Percentiles rank a stretch among this genome's conserved stretches.
These are phyloP conservation scores for Bacterosira constricta DNA, from an alignment of 108 stramenopile species.

Conservation along the genomic window DNA sequence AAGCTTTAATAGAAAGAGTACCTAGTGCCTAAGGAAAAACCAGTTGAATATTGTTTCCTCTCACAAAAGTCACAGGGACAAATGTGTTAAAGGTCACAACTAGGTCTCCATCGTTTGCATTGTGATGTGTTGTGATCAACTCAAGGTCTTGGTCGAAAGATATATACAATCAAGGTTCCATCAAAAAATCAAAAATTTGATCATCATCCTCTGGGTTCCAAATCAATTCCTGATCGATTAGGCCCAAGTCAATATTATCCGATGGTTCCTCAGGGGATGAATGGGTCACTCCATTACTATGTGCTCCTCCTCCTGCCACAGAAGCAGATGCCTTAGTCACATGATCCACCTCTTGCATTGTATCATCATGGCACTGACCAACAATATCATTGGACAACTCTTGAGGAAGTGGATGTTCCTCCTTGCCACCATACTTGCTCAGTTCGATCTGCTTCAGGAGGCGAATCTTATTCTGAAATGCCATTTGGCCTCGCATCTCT, in stretches of 20 bases:
- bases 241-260: slow-evolving; percentile 31
- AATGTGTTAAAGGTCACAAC: no score
- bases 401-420: no score
- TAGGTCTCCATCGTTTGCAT: no score
- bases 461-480: slow-evolving; percentile 84
- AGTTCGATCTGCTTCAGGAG: slow-evolving; percentile 81
- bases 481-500: slow-evolving; percentile 84
- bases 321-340: neutral
- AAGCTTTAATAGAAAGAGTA: no score
- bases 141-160: neutral
- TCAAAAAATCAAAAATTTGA: slow-evolving; percentile 86
- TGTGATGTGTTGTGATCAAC: neutral
- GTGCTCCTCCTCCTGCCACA: neutral
- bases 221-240: slow-evolving; percentile 46
- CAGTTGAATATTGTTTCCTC: no score
- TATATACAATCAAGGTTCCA: slow-evolving; percentile 46
- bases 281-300: slow-evolving; percentile 15
- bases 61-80: no score
- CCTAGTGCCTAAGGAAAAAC: no score
- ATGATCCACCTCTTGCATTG: neutral
- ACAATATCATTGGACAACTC: slow-evolving; percentile 11
- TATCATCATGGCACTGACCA: neutral
- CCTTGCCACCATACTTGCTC: slow-evolving; percentile 54
- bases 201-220: slow-evolving; percentile 79
- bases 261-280: slow-evolving; percentile 19